Conservation (phyloP, 2,329 filamentous ascomycete genomes). For the Mycogone perniciosa region DNA sequence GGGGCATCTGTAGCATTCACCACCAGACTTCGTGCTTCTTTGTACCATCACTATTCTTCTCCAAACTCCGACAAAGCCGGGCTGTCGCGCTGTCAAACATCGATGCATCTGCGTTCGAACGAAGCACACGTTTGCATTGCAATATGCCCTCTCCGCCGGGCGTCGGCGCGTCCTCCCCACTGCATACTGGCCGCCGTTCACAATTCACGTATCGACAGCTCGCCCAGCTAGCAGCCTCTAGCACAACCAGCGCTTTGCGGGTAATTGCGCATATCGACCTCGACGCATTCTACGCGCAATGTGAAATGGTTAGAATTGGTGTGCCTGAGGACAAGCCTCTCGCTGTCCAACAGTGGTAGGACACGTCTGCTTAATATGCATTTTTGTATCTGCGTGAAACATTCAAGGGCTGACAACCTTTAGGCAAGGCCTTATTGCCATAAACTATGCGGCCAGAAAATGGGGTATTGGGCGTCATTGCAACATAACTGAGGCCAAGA, state of each 20-base stretch:
- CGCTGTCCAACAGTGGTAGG: slow-evolving; percentile 85
- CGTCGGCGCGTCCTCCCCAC: slow-evolving; percentile 22
- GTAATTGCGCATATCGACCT: slow-evolving; percentile 90
- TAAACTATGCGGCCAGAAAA: slow-evolving; percentile 86
- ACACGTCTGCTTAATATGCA: slow-evolving; percentile 8
- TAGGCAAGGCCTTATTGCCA: slow-evolving; percentile 85
- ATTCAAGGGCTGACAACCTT: slow-evolving; percentile 3
- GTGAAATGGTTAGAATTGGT: slow-evolving; percentile 82
- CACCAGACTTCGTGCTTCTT: background rate
- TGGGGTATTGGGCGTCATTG: slow-evolving; percentile 77
- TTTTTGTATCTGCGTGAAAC: background rate
- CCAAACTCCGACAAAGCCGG: background rate
- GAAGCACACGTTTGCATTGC: background rate
- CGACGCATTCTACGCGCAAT: slow-evolving; percentile 96
- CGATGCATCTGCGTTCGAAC: background rate
- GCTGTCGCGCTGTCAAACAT: background rate
- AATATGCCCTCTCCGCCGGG: slow-evolving; percentile 20
- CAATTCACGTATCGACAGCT: slow-evolving; percentile 82
- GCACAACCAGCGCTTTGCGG: slow-evolving; percentile 68
- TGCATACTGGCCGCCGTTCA: slow-evolving; percentile 42
- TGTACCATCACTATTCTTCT: background rate
- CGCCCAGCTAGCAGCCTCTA: slow-evolving; percentile 64
- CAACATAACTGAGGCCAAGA: slow-evolving; percentile 72
- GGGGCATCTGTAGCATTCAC: background rate
- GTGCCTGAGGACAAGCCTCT: slow-evolving; percentile 70